A percentile compares a stretch with the other conserved stretches of the same genome.
phyloP scores from a whole-genome alignment of 441 rosid genomes.

The Arabidopsis hybrid region DNA sequence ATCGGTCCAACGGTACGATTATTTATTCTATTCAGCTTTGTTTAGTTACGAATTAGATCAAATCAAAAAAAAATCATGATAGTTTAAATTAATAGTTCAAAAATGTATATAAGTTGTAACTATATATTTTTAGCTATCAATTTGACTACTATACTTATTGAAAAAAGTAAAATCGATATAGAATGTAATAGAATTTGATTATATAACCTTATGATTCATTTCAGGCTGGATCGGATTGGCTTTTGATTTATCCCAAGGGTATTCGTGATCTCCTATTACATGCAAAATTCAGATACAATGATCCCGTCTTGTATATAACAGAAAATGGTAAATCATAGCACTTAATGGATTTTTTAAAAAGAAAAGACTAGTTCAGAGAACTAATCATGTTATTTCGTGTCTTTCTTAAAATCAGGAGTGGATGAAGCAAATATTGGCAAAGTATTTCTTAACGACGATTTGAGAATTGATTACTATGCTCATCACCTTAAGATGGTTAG shows the following conservation, averaged over 20 bases:
- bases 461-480: slow-evolving; percentile 47
- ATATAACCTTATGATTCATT: not conserved
- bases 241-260: slow-evolving; percentile 48
- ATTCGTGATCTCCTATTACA: slow-evolving; percentile 47
- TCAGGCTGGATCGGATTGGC: slow-evolving; percentile 47
- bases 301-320: slow-evolving; percentile 44
- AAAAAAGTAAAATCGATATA: too few species aligned
- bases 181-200: not conserved
- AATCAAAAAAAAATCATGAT: not conserved
- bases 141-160: too few species aligned
- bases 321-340: slow-evolving; percentile 44
- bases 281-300: slow-evolving; percentile 42
- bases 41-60: not conserved
- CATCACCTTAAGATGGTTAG: slow-evolving; percentile 46
- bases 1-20: slow-evolving; percentile 44
- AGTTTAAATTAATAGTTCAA: not conserved
- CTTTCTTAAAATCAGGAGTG: slow-evolving; percentile 39
- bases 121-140: not conserved
- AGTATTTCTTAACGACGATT: slow-evolving; percentile 36
- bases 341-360: not conserved
- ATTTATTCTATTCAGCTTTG: not conserved
- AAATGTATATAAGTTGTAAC: not conserved
- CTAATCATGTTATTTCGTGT: not conserved
- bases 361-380: not conserved
- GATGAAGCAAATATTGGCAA: slow-evolving; percentile 42